These are phyloP conservation scores for Vitis hybrid DNA, from an alignment of 177 flowering plant genomes.

Conservation along the genomic window DNA sequence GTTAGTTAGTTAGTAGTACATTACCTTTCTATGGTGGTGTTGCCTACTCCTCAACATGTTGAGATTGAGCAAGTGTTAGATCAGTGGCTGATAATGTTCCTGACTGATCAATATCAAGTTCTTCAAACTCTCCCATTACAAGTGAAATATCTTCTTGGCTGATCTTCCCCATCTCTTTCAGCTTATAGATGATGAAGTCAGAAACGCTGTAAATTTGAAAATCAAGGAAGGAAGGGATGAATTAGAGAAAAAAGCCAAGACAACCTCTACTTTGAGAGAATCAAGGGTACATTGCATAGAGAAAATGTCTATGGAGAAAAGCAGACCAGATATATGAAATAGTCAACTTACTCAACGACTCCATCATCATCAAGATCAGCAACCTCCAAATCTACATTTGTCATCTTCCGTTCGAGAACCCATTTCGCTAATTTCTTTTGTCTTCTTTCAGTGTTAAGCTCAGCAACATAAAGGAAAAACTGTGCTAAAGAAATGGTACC, in stretches of 20 bases:
- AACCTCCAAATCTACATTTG: slow-evolving; percentile 68
- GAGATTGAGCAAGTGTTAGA: slow-evolving; percentile 40
- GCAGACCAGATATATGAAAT: not conserved
- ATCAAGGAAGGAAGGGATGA: not conserved
- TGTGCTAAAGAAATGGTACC: slow-evolving; percentile 74
- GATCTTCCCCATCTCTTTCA: slow-evolving; percentile 94
- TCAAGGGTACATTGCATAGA: too few relatives aligned
- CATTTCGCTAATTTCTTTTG: slow-evolving; percentile 50
- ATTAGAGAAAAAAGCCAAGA: too few relatives aligned
- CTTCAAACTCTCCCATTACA: slow-evolving; percentile 66
- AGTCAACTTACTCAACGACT: slow-evolving; percentile 49
- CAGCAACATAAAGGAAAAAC: slow-evolving; percentile 76
- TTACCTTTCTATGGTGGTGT: not conserved
- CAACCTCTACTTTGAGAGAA: too few relatives aligned
- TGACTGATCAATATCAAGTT: slow-evolving; percentile 84
- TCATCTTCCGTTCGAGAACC: slow-evolving; percentile 61
- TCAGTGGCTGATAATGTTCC: slow-evolving; percentile 75
- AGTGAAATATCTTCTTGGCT: slow-evolving; percentile 64
- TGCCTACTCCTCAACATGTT: not conserved
- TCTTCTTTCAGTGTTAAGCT: slow-evolving; percentile 57
- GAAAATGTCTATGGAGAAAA: too few relatives aligned
- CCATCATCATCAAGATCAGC: slow-evolving; percentile 83
- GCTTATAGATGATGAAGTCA: slow-evolving; percentile 69
- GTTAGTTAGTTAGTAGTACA: too few relatives aligned
- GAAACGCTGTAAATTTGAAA: slow-evolving; percentile 37